A percentile compares a stretch with the other conserved stretches of the same genome.
Evolutionary conservation across 2,329 filamentous ascomycete species (phyloP).

Genomic region (Paecilomyces formosus): DNA sequence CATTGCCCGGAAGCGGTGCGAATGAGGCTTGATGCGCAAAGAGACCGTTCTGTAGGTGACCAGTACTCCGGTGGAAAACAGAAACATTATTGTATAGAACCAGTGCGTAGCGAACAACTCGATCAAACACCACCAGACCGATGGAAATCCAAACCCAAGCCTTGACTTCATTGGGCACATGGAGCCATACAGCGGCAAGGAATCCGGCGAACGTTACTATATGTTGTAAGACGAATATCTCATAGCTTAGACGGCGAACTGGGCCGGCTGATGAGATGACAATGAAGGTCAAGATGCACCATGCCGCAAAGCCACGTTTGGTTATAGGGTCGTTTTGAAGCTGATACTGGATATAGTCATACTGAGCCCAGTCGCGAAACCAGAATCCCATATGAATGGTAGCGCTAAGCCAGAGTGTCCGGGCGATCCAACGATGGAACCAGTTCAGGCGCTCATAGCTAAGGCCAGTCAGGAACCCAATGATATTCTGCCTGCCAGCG

Average conservation of each 20-base stretch:
- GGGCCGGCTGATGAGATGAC: slow-evolving; percentile 45
- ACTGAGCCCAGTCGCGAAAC: slow-evolving; percentile 45
- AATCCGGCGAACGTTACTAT: slow-evolving; percentile 46
- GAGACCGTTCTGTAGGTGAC: slow-evolving; percentile 8
- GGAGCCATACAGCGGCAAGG: slow-evolving; percentile 41
- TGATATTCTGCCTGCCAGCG: slow-evolving; percentile 49
- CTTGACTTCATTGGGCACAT: slow-evolving; percentile 38
- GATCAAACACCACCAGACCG: slow-evolving; percentile 39
- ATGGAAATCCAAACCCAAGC: slow-evolving; percentile 42
- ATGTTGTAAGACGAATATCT: slow-evolving; percentile 49
- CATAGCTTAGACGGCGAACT: slow-evolving; percentile 44
- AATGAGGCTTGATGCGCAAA: slow-evolving; percentile 39
- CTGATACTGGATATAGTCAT: slow-evolving; percentile 43
- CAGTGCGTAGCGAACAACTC: slow-evolving; percentile 29
- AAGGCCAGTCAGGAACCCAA: slow-evolving; percentile 40
- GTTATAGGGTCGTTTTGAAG: slow-evolving; percentile 42
- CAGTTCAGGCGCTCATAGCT: slow-evolving; percentile 46
- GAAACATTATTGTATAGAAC: slow-evolving; percentile 35
- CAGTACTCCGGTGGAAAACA: slow-evolving; percentile 26
- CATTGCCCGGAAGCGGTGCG: slow-evolving; percentile 45
- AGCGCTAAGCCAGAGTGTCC: slow-evolving; percentile 45
- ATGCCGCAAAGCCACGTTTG: slow-evolving; percentile 46
- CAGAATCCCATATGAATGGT: slow-evolving; percentile 51
- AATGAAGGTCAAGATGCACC: slow-evolving; percentile 45
- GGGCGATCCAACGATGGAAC: slow-evolving; percentile 46